These are phyloP conservation scores for Leishmania arabica DNA, from an alignment of 208 protist genomes.

Conservation along the genomic window DNA sequence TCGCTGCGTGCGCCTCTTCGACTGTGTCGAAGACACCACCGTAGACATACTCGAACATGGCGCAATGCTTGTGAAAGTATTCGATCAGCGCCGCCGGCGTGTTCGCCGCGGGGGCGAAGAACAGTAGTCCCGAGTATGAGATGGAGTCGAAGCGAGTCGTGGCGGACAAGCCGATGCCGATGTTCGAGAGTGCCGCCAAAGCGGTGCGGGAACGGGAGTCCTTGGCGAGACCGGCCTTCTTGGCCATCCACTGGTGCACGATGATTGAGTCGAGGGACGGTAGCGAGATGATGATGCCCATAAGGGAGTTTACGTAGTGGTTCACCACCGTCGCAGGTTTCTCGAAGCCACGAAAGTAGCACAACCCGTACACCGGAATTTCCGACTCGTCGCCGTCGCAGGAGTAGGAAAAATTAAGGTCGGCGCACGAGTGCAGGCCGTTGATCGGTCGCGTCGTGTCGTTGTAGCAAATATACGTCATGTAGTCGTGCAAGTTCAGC, in stretches of 20 bases:
- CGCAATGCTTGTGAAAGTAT: slow-evolving; percentile 33
- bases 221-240: slow-evolving; percentile 36
- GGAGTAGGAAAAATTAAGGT: not conserved
- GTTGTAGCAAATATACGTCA: slow-evolving; percentile 33
- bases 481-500: slow-evolving; percentile 32
- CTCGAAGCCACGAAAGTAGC: slow-evolving; percentile 20
- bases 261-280: slow-evolving; percentile 62
- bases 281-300: slow-evolving; percentile 27
- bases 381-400: slow-evolving; percentile 38
- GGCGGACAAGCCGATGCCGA: slow-evolving; percentile 37
- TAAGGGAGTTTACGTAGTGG: slow-evolving; percentile 30
- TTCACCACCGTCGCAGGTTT: slow-evolving; percentile 12
- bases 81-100: slow-evolving; percentile 38
- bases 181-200: slow-evolving; percentile 32
- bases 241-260: slow-evolving; percentile 63
- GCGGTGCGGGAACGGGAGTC: slow-evolving; percentile 21
- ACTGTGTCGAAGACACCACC: slow-evolving; percentile 68
- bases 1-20: slow-evolving; percentile 43
- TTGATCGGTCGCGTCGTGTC: slow-evolving; percentile 30
- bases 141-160: slow-evolving; percentile 58
- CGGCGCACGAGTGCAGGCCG: slow-evolving; percentile 27
- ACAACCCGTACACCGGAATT: slow-evolving; percentile 49
- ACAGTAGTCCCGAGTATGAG: slow-evolving; percentile 49
- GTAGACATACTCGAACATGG: slow-evolving; percentile 59
- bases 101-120: slow-evolving; percentile 59